Percentiles rank a stretch among this genome's conserved stretches.
Conservation (phyloP, 352 stramenopile genomes). For the Phytopythium aichiense region DNA sequence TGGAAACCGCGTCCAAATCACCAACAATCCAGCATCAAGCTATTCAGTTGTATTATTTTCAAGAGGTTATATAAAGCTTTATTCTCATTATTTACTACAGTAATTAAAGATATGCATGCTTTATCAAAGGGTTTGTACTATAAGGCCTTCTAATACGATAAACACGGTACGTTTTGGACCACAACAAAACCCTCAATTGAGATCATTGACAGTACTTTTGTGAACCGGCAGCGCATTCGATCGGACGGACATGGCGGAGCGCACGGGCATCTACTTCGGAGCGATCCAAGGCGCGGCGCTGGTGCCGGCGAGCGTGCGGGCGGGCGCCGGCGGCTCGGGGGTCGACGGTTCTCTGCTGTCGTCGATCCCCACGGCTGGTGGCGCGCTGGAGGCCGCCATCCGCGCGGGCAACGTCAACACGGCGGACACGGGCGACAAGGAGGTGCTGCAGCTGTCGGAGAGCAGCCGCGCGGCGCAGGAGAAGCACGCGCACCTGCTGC, state of each 20-base stretch:
- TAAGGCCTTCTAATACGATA: not conserved
- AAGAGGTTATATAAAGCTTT: too few species aligned
- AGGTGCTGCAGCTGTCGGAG: slow-evolving; percentile 81
- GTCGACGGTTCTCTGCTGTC: slow-evolving; percentile 1
- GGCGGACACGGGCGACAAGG: slow-evolving; percentile 66
- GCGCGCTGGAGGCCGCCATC: slow-evolving; percentile 63
- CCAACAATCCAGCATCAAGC: not conserved
- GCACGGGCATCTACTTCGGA: slow-evolving; percentile 82
- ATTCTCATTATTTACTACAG: too few species aligned
- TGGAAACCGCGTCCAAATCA: not conserved
- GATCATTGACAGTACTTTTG: not conserved
- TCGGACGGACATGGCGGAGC: slow-evolving; percentile 45
- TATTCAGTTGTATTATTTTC: too few species aligned
- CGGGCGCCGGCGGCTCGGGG: slow-evolving; percentile 7
- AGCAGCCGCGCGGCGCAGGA: slow-evolving; percentile 81
- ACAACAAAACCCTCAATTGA: not conserved
- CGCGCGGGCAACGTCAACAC: slow-evolving; percentile 82
- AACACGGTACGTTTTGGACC: not conserved
- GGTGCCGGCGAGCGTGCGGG: slow-evolving; percentile 37
- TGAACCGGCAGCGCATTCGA: not conserved
- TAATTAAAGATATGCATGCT: too few species aligned
- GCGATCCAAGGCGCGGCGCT: slow-evolving; percentile 43
- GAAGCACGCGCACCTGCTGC: slow-evolving; percentile 84
- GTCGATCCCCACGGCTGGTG: slow-evolving; percentile 14
- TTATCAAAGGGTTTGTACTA: too few species aligned